Conservation (phyloP, 176 grass and related monocot species). For the Eremochloa ophiuroides region DNA sequence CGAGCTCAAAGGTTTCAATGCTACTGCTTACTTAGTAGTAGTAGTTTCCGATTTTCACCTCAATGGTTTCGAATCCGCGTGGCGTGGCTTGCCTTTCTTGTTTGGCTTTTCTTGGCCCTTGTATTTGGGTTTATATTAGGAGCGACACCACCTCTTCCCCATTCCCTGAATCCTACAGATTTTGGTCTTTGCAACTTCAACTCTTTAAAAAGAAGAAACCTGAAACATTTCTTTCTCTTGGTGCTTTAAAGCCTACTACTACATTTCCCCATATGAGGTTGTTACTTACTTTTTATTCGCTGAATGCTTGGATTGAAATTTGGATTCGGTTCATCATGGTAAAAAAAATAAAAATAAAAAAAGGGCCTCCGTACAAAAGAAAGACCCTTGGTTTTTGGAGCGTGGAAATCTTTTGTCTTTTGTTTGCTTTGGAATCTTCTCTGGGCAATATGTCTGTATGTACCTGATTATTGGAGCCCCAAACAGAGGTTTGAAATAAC, state of each 20-base stretch:
- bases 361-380: background rate
- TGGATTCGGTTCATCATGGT: background rate
- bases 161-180: background rate
- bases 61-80: background rate
- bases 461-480: background rate
- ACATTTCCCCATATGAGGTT: background rate
- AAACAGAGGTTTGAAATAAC: background rate
- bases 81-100: background rate
- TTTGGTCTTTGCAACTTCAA: background rate
- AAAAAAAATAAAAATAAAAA: background rate
- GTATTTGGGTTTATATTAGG: background rate
- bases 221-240: background rate
- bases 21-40: too few relatives aligned
- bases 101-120: background rate
- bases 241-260: background rate
- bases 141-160: background rate
- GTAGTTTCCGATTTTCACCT: too few relatives aligned
- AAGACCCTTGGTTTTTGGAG: conserved; percentile 21
- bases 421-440: conserved; percentile 37
- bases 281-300: background rate
- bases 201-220: background rate
- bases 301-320: background rate
- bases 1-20: too few relatives aligned
- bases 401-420: conserved; percentile 9
- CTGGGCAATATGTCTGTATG: background rate